phyloP scores from a whole-genome alignment of 257 asterid species.

The Solanum gandarillasii region DNA sequence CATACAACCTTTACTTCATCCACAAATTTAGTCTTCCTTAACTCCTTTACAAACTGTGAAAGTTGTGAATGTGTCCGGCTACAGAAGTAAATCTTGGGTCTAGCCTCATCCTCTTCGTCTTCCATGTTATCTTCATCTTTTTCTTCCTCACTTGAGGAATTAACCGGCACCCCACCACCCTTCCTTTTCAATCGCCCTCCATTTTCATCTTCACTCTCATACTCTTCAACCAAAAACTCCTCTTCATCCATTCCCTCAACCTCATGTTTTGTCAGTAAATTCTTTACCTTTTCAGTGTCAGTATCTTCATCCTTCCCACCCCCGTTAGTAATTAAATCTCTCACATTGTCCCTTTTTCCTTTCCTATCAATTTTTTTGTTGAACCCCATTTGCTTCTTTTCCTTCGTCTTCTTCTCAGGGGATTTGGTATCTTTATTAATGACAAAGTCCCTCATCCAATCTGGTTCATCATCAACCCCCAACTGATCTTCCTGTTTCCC shows the following conservation, averaged over 20 bases:
- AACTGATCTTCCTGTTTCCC: slow-evolving; percentile 23
- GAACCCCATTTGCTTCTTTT: slow-evolving; percentile 13
- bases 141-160: slow-evolving; percentile 65
- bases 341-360: slow-evolving; percentile 15
- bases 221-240: slow-evolving; percentile 79
- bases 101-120: slow-evolving; percentile 43
- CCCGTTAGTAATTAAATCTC: slow-evolving; percentile 33
- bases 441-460: slow-evolving; percentile 72
- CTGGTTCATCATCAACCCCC: slow-evolving; percentile 63
- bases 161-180: slow-evolving; percentile 29
- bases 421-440: slow-evolving; percentile 32
- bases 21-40: slow-evolving; percentile 72
- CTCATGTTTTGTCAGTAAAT: slow-evolving; percentile 19
- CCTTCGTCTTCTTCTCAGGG: slow-evolving; percentile 15
- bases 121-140: slow-evolving; percentile 29
- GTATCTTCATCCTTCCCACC: slow-evolving; percentile 15
- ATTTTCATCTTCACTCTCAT: slow-evolving; percentile 60
- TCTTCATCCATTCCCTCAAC: slow-evolving; percentile 40
- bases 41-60: slow-evolving; percentile 88
- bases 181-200: slow-evolving; percentile 47
- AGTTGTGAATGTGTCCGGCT: slow-evolving; percentile 98
- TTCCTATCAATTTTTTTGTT: slow-evolving; percentile 10
- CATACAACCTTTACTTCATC: slow-evolving; percentile 65
- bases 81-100: slow-evolving; percentile 66
- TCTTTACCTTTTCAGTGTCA: slow-evolving; percentile 12